These are phyloP conservation scores for Omphalotus olearius DNA, from an alignment of 1,284 basidiomycete genomes.

Conservation along the genomic window DNA sequence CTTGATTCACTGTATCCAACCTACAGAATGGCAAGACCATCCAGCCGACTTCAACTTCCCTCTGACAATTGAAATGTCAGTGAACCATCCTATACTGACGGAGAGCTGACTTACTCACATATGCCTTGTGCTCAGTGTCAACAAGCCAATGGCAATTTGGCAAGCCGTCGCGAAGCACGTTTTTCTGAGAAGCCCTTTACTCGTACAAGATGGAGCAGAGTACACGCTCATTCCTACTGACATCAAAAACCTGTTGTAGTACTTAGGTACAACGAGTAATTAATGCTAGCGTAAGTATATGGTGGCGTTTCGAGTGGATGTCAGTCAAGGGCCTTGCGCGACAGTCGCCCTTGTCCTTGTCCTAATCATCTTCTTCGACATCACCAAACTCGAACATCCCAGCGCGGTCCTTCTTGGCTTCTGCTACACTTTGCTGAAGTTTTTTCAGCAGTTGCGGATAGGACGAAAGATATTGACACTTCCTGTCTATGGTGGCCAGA, in stretches of 20 bases:
- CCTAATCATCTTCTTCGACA: constrained; percentile 67
- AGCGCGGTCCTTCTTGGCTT: constrained; percentile 71
- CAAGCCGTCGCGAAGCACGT: constrained; percentile 29
- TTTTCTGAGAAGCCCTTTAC: constrained; percentile 8
- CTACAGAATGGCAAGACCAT: constrained; percentile 56
- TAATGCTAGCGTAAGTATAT: no score
- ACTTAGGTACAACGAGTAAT: no score
- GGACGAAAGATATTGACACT: constrained; percentile 68
- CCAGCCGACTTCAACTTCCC: constrained; percentile 48
- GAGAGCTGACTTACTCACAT: not conserved
- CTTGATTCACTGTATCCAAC: not conserved
- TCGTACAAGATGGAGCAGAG: not conserved
- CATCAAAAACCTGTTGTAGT: not conserved
- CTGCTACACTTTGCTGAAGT: constrained; percentile 56
- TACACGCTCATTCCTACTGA: not conserved
- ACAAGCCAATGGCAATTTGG: constrained; percentile 49
- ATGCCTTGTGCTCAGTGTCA: constrained; percentile 28
- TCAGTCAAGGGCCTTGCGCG: not conserved
- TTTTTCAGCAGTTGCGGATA: constrained; percentile 72
- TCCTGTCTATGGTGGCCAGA: constrained; percentile 74
- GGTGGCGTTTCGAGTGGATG: no score
- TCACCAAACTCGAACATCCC: constrained; percentile 91
- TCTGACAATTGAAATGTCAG: constrained; percentile 45
- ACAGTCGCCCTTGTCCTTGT: no score
- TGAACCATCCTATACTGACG: not conserved